These are phyloP conservation scores for Fraxinus baroniana DNA, from an alignment of 305 asterid species.

Conservation along the genomic window DNA sequence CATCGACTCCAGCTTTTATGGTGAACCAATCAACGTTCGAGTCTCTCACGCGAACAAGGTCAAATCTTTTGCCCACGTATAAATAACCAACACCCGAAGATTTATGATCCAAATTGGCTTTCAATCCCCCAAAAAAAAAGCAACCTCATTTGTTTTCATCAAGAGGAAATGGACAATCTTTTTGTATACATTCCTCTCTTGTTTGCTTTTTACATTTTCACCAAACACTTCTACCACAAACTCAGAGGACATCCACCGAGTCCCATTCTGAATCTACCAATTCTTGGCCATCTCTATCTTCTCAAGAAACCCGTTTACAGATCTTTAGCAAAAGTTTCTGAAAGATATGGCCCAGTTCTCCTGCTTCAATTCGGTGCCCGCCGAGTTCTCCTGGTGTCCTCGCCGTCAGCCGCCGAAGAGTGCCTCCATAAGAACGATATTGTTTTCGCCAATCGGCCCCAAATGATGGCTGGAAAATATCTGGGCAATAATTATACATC, in stretches of 20 bases:
- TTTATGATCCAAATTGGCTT: neutral
- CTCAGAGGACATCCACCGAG: constrained; percentile 15
- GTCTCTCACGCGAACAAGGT: no score
- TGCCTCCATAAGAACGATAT: neutral
- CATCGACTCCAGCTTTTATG: no score
- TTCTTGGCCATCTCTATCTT: constrained; percentile 22
- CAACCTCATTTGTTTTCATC: neutral
- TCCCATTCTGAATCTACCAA: constrained; percentile 18
- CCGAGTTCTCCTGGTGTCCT: neutral
- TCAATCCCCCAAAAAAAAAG: neutral
- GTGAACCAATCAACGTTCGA: no score
- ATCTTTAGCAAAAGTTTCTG: constrained; percentile 6
- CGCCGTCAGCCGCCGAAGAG: constrained; percentile 6
- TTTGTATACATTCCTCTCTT: constrained; percentile 1
- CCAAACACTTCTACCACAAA: constrained; percentile 5
- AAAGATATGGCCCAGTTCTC: constrained; percentile 16
- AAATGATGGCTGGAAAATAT: neutral
- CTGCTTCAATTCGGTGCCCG: constrained; percentile 21
- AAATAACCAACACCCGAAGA: neutral
- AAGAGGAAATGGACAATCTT: neutral
- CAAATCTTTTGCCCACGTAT: neutral
- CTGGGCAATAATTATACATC: neutral
- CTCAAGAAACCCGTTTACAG: constrained; percentile 1
- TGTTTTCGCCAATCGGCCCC: constrained; percentile 9
- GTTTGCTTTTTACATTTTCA: neutral